Evolutionary conservation across 1,139 yeast species (phyloP).

Genomic region (Chernovozyma sophiae-reginae): DNA sequence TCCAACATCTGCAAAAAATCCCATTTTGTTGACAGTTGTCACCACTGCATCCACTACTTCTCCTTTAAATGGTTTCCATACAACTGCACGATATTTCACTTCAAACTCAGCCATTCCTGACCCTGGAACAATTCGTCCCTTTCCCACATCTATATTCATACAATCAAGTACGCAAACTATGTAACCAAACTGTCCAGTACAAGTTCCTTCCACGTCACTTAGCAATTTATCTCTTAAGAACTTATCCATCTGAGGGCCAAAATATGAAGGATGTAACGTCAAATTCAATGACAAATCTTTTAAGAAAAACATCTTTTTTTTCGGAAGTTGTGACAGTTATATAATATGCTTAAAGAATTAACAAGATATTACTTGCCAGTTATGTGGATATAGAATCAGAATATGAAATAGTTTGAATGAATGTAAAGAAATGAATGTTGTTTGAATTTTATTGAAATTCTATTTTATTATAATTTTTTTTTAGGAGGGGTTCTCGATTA

Average conservation of each 20-base stretch:
- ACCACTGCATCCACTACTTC: constrained; percentile 98
- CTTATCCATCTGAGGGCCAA: constrained; percentile 97
- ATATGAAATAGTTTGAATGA: too few relatives aligned
- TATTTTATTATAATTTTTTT: too few relatives aligned
- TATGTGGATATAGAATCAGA: too few relatives aligned
- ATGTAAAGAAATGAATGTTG: too few relatives aligned
- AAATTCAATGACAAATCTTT: constrained; percentile 89
- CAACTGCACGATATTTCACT: constrained; percentile 93
- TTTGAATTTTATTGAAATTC: too few relatives aligned
- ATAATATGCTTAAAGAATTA: too few relatives aligned
- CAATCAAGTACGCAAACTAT: constrained; percentile 94
- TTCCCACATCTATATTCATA: constrained; percentile 91
- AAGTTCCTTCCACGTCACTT: constrained; percentile 97
- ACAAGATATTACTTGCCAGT: too few relatives aligned
- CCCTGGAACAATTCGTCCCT: constrained; percentile 87
- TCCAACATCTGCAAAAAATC: constrained; percentile 97
- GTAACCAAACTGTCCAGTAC: constrained; percentile 98
- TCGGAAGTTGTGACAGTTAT: constrained; percentile 1
- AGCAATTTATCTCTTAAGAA: constrained; percentile 82
- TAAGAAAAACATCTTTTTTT: constrained; percentile 41
- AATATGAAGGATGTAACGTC: constrained; percentile 94
- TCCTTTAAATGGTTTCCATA: constrained; percentile 98
- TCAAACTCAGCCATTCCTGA: constrained; percentile 94
- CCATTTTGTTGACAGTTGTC: constrained; percentile 91
- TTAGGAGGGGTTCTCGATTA: too few relatives aligned